Evolutionary conservation across 495 filamentous ascomycete genomes (phyloP).

Genomic region (Tuber microsphaerosporum): DNA sequence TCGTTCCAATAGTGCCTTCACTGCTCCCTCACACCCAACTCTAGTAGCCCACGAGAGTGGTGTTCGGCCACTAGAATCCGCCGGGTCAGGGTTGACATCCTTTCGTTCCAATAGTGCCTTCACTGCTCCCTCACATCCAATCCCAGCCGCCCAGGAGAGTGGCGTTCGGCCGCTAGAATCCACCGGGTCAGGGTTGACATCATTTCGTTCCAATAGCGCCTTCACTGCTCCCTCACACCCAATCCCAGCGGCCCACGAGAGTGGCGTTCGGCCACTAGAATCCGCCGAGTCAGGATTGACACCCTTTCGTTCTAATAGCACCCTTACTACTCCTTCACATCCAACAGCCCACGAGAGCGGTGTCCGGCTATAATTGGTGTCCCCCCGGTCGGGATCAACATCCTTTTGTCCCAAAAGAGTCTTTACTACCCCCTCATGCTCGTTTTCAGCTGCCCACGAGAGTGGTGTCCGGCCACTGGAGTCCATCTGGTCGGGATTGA

Average conservation of each 20-base stretch:
- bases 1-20: neutral
- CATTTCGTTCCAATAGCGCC: neutral
- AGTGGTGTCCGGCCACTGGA: neutral
- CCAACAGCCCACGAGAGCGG: neutral
- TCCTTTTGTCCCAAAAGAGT: too few relatives aligned
- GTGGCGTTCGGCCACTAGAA: neutral
- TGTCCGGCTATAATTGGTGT: too few relatives aligned
- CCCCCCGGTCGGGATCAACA: too few relatives aligned
- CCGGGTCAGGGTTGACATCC: neutral
- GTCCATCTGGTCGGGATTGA: neutral
- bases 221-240: neutral
- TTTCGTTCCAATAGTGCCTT: neutral
- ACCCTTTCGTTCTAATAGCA: neutral
- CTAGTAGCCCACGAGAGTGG: neutral
- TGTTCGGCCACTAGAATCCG: neutral
- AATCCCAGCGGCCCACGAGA: neutral
- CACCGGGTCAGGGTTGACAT: neutral
- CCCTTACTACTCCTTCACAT: neutral
- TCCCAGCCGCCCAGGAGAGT: neutral
- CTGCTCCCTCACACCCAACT: neutral
- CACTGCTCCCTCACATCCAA: neutral
- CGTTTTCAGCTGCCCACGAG: neutral
- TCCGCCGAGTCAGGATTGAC: neutral
- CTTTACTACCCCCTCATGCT: too few relatives aligned
- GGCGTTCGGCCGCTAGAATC: neutral